Evolutionary conservation across 768 basidiomycete species (phyloP).

Genomic region (Tulasnella sp.): DNA sequence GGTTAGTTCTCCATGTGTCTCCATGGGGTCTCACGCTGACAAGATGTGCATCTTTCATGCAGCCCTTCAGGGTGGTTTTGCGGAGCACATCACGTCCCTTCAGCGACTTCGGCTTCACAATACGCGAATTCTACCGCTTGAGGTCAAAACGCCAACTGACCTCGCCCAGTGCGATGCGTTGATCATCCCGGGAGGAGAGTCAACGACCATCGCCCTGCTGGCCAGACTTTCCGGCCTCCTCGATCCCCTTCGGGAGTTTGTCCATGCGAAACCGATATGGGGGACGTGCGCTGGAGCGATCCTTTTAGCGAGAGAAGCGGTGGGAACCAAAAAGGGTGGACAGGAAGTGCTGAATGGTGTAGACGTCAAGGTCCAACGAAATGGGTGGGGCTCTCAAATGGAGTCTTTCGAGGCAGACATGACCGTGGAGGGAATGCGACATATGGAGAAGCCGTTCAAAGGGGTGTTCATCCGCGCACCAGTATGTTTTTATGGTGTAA

Average conservation of each 20-base stretch:
- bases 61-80: constrained; percentile 92
- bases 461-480: constrained; percentile 94
- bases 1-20: background rate
- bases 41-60: background rate
- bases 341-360: constrained; percentile 79
- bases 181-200: constrained; percentile 96
- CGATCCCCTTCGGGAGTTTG: constrained; percentile 66
- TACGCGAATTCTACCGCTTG: constrained; percentile 20
- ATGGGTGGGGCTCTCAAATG: constrained; percentile 92
- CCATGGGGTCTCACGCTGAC: background rate
- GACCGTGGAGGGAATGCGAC: constrained; percentile 46
- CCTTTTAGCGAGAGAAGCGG: constrained; percentile 53
- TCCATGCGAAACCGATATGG: constrained; percentile 70
- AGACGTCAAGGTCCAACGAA: constrained; percentile 67
- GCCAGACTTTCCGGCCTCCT: constrained; percentile 64
- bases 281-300: constrained; percentile 96
- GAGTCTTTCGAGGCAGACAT: constrained; percentile 86
- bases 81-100: constrained; percentile 68
- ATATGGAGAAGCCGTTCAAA: constrained; percentile 52
- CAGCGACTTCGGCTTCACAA: constrained; percentile 40
- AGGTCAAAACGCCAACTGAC: constrained; percentile 70
- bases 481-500: constrained; percentile 30
- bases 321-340: constrained; percentile 73
- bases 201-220: constrained; percentile 79
- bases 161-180: constrained; percentile 67